phyloP scores from a whole-genome alignment of 1,284 basidiomycete genomes.

The Gymnopus androsaceus region DNA sequence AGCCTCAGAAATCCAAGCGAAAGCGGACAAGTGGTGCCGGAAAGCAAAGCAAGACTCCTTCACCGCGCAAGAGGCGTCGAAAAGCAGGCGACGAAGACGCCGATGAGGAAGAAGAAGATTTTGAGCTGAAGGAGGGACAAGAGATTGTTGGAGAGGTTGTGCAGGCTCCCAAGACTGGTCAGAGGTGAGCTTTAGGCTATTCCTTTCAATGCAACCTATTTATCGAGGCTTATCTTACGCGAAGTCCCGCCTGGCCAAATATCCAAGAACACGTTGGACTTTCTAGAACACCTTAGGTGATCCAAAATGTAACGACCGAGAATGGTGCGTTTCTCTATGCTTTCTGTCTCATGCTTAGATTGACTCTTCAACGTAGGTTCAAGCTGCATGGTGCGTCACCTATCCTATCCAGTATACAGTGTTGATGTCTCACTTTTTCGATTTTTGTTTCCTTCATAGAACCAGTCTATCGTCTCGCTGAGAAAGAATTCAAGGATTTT shows the following conservation, averaged over 20 bases:
- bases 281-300: slow-evolving; percentile 71
- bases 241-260: slow-evolving; percentile 83
- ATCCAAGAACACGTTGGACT: slow-evolving; percentile 82
- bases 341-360: not conserved
- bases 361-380: slow-evolving; percentile 47
- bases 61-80: slow-evolving; percentile 23
- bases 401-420: not conserved
- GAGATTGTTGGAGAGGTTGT: slow-evolving; percentile 70
- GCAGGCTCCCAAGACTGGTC: slow-evolving; percentile 78
- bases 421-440: too few relatives aligned
- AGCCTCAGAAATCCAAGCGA: slow-evolving; percentile 31
- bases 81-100: slow-evolving; percentile 28
- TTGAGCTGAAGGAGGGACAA: slow-evolving; percentile 65
- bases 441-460: too few relatives aligned
- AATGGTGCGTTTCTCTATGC: slow-evolving; percentile 60
- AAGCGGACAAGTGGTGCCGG: slow-evolving; percentile 31
- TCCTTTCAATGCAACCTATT: not conserved
- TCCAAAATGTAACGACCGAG: slow-evolving; percentile 81
- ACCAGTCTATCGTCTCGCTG: slow-evolving; percentile 78
- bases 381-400: slow-evolving; percentile 61
- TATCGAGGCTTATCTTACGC: not conserved
- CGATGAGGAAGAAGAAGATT: slow-evolving; percentile 36
- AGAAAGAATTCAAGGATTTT: slow-evolving; percentile 88
- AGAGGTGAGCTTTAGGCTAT: slow-evolving; percentile 66
- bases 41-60: slow-evolving; percentile 34